These are phyloP conservation scores for Fusarium sp. DNA, from an alignment of 2,329 filamentous ascomycete genomes.

Conservation along the genomic window DNA sequence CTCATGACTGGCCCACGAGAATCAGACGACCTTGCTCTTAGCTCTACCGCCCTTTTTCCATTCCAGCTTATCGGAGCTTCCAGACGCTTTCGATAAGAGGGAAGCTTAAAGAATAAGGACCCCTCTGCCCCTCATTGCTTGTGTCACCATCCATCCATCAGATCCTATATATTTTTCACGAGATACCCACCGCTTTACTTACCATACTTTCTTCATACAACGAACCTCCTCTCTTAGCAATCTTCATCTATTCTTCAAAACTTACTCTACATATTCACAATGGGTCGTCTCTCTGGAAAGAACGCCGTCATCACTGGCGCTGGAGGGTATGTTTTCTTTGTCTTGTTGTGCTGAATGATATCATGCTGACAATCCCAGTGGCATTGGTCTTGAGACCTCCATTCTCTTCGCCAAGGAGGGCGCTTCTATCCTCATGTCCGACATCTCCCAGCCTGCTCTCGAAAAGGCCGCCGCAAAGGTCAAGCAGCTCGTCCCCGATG, in stretches of 20 bases:
- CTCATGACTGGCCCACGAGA: slow-evolving; percentile 7
- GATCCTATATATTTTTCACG: not conserved
- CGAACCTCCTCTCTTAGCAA: not conserved
- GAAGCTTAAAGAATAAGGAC: slow-evolving; percentile 8
- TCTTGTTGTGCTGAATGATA: not conserved
- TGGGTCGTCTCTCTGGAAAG: slow-evolving; percentile 66
- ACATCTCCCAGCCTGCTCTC: slow-evolving; percentile 82
- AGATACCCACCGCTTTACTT: slow-evolving; percentile 4
- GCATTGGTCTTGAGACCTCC: slow-evolving; percentile 90
- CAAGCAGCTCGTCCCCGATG: slow-evolving; percentile 73
- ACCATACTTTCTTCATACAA: not conserved
- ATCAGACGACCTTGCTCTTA: slow-evolving; percentile 15
- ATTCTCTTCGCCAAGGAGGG: slow-evolving; percentile 92
- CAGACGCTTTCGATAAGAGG: slow-evolving; percentile 16
- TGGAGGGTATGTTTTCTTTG: slow-evolving; percentile 72
- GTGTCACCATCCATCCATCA: slow-evolving; percentile 11
- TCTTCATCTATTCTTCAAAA: not conserved
- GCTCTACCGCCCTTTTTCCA: not conserved
- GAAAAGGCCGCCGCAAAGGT: slow-evolving; percentile 80
- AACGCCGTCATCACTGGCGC: slow-evolving; percentile 83
- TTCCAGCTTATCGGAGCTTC: slow-evolving; percentile 29
- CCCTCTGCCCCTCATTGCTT: not conserved
- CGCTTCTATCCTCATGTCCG: slow-evolving; percentile 84
- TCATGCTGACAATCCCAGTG: slow-evolving; percentile 59
- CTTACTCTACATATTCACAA: slow-evolving; percentile 38